Evolutionary conservation across 805 yeast genomes (phyloP).

Genomic region (Yamadazyma sp.): DNA sequence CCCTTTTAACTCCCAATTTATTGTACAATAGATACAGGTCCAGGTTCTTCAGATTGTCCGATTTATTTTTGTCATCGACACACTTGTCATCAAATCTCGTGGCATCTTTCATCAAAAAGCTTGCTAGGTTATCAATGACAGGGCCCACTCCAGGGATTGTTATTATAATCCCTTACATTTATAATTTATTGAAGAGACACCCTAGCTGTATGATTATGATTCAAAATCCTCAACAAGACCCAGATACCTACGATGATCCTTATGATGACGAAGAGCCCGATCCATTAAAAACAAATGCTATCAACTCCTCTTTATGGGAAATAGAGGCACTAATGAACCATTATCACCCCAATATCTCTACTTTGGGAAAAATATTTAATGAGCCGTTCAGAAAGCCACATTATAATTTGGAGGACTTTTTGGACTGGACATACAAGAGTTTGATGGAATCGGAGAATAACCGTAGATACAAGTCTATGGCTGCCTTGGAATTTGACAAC

Average conservation of each 20-base stretch:
- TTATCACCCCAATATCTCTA: slow-evolving; percentile 94
- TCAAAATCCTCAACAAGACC: slow-evolving; percentile 48
- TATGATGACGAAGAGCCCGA: slow-evolving; percentile 62
- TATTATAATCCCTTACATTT: slow-evolving; percentile 83
- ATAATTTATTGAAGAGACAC: slow-evolving; percentile 85
- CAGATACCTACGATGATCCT: slow-evolving; percentile 53
- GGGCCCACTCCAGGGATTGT: slow-evolving; percentile 91
- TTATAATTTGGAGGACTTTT: slow-evolving; percentile 90
- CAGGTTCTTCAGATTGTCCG: slow-evolving; percentile 83
- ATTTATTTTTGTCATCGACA: slow-evolving; percentile 79
- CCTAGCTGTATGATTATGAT: slow-evolving; percentile 91
- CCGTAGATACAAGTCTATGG: slow-evolving; percentile 66
- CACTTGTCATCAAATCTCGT: slow-evolving; percentile 81
- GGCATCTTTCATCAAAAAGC: slow-evolving; percentile 84
- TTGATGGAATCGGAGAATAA: slow-evolving; percentile 61
- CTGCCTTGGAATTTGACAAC: slow-evolving; percentile 74
- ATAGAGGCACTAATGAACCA: slow-evolving; percentile 74
- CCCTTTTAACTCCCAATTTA: slow-evolving; percentile 70
- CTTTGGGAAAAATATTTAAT: slow-evolving; percentile 80
- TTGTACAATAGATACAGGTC: slow-evolving; percentile 80
- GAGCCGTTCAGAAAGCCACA: slow-evolving; percentile 88
- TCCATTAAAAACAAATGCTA: slow-evolving; percentile 77
- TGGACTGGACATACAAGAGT: slow-evolving; percentile 83
- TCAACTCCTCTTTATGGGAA: slow-evolving; percentile 91
- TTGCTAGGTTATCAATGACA: slow-evolving; percentile 70